These are phyloP conservation scores for Meira miltonrushii DNA, from an alignment of 1,284 basidiomycete genomes.

Conservation along the genomic window DNA sequence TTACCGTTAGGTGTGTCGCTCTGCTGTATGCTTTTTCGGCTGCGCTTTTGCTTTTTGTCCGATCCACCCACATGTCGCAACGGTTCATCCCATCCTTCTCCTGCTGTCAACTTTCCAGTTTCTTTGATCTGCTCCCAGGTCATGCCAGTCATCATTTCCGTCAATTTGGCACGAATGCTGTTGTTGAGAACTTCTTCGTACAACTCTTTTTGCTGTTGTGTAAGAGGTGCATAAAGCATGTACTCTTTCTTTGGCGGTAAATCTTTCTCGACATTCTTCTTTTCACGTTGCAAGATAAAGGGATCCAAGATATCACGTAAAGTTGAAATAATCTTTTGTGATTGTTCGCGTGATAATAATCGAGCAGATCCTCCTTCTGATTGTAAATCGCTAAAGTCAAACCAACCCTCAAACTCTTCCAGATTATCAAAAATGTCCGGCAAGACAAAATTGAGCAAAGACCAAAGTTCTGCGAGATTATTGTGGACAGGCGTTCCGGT, in stretches of 20 bases:
- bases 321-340: slow-evolving; percentile 55
- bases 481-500: slow-evolving; percentile 94
- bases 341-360: slow-evolving; percentile 59
- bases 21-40: slow-evolving; percentile 5
- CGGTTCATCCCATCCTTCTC: slow-evolving; percentile 13
- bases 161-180: slow-evolving; percentile 37
- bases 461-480: slow-evolving; percentile 89
- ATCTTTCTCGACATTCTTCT: slow-evolving; percentile 41
- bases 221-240: slow-evolving; percentile 83
- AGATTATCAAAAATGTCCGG: slow-evolving; percentile 75
- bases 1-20: background rate
- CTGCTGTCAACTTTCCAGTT: slow-evolving; percentile 11
- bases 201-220: slow-evolving; percentile 70
- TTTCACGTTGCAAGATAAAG: slow-evolving; percentile 45
- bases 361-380: slow-evolving; percentile 15
- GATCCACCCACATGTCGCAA: slow-evolving; percentile 17
- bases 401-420: slow-evolving; percentile 86
- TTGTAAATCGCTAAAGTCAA: slow-evolving; percentile 55
- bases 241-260: slow-evolving; percentile 56
- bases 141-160: slow-evolving; percentile 41
- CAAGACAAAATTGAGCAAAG: slow-evolving; percentile 74
- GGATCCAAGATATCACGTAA: slow-evolving; percentile 49
- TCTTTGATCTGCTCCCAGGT: slow-evolving; percentile 28
- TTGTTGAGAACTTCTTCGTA: slow-evolving; percentile 62
- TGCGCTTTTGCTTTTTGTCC: slow-evolving; percentile 6